Conservation (phyloP, 257 asterid genomes). For the Solanum lycopersicoides region DNA sequence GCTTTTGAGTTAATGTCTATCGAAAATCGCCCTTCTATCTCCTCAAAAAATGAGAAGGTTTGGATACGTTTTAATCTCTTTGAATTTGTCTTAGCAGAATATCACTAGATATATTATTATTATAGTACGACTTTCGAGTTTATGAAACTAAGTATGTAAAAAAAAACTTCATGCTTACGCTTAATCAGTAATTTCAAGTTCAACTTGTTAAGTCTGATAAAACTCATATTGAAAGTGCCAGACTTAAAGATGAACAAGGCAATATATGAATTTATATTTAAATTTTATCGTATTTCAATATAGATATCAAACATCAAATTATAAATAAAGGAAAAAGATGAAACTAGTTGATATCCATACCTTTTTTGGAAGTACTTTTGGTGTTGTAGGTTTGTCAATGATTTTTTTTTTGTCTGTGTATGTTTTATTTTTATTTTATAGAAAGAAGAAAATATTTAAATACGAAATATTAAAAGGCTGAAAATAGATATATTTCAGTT, state of each 20-base stretch:
- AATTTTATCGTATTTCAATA: no score
- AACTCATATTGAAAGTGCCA: rapidly evolving
- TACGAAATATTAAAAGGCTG: not conserved
- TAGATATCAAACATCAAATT: not conserved
- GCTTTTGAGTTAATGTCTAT: not conserved
- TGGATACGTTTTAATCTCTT: rapidly evolving
- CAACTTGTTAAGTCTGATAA: no score
- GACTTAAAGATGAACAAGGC: rapidly evolving
- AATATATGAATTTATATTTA: no score
- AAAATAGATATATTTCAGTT: not conserved
- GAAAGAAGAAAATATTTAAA: not conserved
- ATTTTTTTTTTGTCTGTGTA: not conserved
- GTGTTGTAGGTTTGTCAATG: not conserved
- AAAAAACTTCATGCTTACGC: no score
- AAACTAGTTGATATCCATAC: not conserved
- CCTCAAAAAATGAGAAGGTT: rapidly evolving
- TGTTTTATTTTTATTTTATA: not conserved
- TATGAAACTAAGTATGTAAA: not conserved
- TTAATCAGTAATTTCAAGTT: no score
- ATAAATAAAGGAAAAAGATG: not conserved
- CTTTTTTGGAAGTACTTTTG: not conserved
- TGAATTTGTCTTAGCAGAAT: rapidly evolving
- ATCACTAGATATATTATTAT: no score
- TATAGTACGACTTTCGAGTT: not conserved
- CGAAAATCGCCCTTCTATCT: rapidly evolving